Evolutionary conservation across 345 rosid genomes (phyloP), one percentile per base, ranked within the genome.

Genomic region (Gossypium ekmanianum): DNA sequence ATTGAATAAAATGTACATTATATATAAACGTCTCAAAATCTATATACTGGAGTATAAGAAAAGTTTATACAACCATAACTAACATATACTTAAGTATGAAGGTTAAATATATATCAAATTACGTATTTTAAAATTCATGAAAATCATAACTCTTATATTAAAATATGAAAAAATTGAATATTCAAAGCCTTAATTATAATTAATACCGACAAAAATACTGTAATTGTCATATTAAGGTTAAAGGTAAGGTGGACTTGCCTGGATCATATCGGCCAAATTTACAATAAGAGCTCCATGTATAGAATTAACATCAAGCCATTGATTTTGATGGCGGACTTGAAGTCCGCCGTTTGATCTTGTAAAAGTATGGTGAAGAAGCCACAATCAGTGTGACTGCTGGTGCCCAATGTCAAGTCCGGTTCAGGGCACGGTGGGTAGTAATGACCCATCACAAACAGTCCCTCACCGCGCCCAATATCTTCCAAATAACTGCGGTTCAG

Each of bases 341-440:
- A 85, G 81, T 20, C 88, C 85, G 10, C 87, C 85, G 17, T 47
- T 24, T 80, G 76, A 43, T 83, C 85, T 58, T 83, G 85, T 59
- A 82, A 55, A 72, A 83, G 77, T 8, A 78, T 8, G 1, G 85
- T 81, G 55, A 83, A 22, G 68, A 80, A 78, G 58, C 74, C 68
- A 39, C 71, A 65, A 26, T 81, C 88, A 9, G 84, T 56, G 43
- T 86, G 87, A 10, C 68, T 69, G 50, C 54, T 48, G 9, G 50
- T 20, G 7, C 84, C 89, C 3, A 79, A 29, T 13, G 87, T 83
- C 22, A 71, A 14, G 45, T 81, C 80, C 12, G 88, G 85, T 61
- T 85, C 75, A 9, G 87, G 84, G 17, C 85, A 85, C 26, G 84
- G 52, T 2, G 81, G 85, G n/a, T 80, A 81, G 62, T 83, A 85